phyloP scores from a whole-genome alignment of 2,329 filamentous ascomycete genomes.

The Monosporascus sp. region DNA sequence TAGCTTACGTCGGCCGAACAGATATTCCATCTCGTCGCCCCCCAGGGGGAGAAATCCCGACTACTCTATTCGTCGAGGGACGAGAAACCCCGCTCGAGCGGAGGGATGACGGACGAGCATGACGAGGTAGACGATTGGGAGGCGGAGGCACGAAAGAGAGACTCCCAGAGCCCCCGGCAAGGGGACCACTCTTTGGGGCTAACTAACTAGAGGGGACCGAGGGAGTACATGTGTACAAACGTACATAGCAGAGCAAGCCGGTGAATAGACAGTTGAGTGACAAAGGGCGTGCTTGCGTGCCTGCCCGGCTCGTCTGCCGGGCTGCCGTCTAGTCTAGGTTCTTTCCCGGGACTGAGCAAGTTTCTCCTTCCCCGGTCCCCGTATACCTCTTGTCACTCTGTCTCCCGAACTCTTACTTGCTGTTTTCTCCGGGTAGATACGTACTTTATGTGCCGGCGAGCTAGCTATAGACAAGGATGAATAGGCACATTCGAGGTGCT shows the following conservation, averaged over 20 bases:
- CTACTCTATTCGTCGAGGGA: conserved; percentile 27
- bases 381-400: neutral
- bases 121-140: conserved; percentile 21
- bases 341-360: neutral
- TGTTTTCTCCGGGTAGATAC: neutral
- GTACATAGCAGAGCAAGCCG: neutral
- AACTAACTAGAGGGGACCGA: neutral
- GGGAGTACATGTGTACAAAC: neutral
- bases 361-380: neutral
- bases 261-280: neutral
- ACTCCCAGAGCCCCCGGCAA: neutral
- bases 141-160: conserved; percentile 11
- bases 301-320: neutral
- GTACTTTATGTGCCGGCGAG: conserved; percentile 5
- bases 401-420: neutral
- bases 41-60: conserved; percentile 15
- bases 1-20: conserved; percentile 10
- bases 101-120: conserved; percentile 13
- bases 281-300: neutral
- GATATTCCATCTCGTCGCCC: conserved; percentile 21
- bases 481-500: neutral
- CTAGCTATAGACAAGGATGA: neutral
- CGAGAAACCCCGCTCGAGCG: conserved; percentile 31
- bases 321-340: neutral
- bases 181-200: no score